phyloP scores from a whole-genome alignment of 2,329 filamentous ascomycete genomes.

The Talaromyces albobiverticillius region DNA sequence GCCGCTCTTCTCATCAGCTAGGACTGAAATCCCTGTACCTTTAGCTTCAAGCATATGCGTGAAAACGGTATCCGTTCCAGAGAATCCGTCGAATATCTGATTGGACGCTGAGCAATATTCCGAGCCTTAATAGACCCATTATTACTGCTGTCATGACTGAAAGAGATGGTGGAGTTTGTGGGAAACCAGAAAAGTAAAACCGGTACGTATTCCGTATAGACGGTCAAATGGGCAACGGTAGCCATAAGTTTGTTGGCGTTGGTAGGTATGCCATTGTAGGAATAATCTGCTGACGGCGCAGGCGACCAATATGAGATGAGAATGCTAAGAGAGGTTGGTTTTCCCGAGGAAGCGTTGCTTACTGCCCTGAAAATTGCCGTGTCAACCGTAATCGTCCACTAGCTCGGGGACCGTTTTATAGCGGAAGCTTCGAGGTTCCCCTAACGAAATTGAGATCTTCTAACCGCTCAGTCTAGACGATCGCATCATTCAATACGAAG shows the following conservation, averaged over 20 bases:
- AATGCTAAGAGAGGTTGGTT: not conserved
- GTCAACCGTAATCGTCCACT: not conserved
- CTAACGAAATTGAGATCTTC: constrained; percentile 6
- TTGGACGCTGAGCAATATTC: not conserved
- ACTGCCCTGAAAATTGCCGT: not conserved
- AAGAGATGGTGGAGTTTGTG: not conserved
- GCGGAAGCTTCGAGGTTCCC: not conserved
- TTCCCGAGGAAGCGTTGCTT: not conserved
- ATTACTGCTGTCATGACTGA: not conserved
- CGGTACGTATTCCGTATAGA: not conserved
- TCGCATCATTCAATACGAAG: not conserved
- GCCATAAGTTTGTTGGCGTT: not conserved
- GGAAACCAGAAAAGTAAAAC: not conserved
- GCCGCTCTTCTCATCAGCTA: not conserved
- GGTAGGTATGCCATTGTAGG: not conserved
- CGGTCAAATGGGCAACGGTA: not conserved
- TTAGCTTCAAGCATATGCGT: not conserved
- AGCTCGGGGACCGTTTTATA: not conserved
- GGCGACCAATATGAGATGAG: not conserved
- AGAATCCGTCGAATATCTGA: not conserved
- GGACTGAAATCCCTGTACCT: not conserved
- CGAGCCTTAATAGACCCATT: constrained; percentile 7
- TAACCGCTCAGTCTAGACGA: constrained; percentile 1
- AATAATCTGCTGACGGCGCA: not conserved
- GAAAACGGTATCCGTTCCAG: not conserved